These are phyloP conservation scores for Coccinonectria pachysandricola DNA, from an alignment of 2,329 filamentous ascomycete species.

Conservation along the genomic window DNA sequence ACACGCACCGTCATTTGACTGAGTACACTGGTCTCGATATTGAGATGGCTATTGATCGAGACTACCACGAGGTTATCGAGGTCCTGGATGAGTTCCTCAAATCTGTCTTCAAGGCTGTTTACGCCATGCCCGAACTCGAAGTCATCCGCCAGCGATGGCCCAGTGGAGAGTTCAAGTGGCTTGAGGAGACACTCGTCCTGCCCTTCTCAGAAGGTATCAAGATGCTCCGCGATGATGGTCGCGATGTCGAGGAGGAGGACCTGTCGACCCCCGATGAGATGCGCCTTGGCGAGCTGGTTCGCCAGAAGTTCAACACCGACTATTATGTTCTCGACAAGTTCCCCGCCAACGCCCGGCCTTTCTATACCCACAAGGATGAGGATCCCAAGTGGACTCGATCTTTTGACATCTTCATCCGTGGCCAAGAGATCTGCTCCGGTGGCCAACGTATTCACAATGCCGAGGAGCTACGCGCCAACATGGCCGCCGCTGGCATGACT, in stretches of 20 bases:
- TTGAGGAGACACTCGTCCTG: constrained; percentile 75
- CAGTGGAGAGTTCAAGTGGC: constrained; percentile 75
- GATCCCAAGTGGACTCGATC: constrained; percentile 73
- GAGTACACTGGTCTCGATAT: constrained; percentile 90
- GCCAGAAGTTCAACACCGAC: constrained; percentile 77
- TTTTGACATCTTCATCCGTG: constrained; percentile 89
- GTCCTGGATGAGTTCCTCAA: constrained; percentile 75
- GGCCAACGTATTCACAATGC: constrained; percentile 88
- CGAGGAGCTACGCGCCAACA: constrained; percentile 61
- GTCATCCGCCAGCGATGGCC: constrained; percentile 76
- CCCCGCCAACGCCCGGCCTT: constrained; percentile 71
- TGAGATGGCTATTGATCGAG: constrained; percentile 82
- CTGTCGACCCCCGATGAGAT: constrained; percentile 80
- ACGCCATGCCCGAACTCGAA: constrained; percentile 56
- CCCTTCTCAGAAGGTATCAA: constrained; percentile 70
- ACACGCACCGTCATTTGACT: constrained; percentile 87
- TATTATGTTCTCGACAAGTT: constrained; percentile 96
- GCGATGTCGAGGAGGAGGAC: constrained; percentile 65
- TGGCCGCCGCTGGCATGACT: constrained; percentile 65
- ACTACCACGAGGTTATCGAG: constrained; percentile 80
- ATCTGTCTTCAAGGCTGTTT: constrained; percentile 44
- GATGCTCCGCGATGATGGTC: constrained; percentile 75
- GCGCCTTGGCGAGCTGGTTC: constrained; percentile 71
- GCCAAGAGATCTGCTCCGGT: constrained; percentile 85
- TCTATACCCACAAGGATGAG: constrained; percentile 81